Percentiles rank a stretch among this genome's conserved stretches.
These are phyloP conservation scores for Cardiospermum halicacabum DNA, from an alignment of 345 rosid genomes.

Conservation along the genomic window DNA sequence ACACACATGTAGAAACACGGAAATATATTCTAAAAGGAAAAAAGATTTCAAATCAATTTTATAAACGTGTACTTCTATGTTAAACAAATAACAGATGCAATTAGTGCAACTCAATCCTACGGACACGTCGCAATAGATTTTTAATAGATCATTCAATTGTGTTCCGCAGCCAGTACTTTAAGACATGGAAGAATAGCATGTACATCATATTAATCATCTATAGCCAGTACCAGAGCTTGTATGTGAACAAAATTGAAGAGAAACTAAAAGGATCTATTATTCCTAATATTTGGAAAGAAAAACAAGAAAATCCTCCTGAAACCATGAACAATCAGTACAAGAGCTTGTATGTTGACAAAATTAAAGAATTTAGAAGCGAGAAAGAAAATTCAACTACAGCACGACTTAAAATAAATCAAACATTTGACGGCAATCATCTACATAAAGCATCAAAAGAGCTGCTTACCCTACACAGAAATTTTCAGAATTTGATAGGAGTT, in stretches of 20 bases:
- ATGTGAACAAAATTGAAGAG: neutral
- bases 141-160: neutral
- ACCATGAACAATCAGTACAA: neutral
- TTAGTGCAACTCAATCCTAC: neutral
- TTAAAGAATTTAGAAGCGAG: neutral
- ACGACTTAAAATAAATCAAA: neutral
- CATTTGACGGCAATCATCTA: neutral
- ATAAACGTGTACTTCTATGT: neutral
- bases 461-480: constrained; percentile 39
- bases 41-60: neutral
- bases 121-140: neutral
- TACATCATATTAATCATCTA: constrained; percentile 4
- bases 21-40: neutral
- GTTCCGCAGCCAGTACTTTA: neutral
- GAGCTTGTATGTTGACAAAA: neutral
- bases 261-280: neutral
- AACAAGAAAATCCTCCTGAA: neutral
- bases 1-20: neutral
- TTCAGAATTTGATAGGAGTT: constrained; percentile 39
- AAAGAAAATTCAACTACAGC: neutral
- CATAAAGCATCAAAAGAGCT: constrained; percentile 1
- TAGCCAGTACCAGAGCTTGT: neutral
- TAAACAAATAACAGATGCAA: neutral
- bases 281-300: neutral
- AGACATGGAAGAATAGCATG: neutral